Base-by-base conservation (phyloP, 192 early-diverging fungal species). In the Backusella tarrabulga region DNA sequence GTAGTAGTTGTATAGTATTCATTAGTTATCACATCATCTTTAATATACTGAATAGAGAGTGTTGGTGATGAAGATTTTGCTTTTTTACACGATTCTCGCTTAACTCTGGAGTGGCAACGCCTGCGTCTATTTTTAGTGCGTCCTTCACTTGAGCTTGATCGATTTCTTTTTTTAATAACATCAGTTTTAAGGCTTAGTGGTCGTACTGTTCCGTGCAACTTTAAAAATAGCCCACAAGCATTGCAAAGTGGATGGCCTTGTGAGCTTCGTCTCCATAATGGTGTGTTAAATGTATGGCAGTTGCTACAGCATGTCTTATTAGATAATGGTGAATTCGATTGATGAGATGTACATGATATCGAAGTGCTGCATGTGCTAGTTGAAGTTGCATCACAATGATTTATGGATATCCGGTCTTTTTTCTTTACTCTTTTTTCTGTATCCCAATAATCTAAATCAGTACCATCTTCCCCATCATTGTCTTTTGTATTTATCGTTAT, bases 201-300 rank as follows among this genome's bases (percentile, higher is more conserved):
- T 60, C 97, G 83, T 8, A 86, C 81, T 23, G 89, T 88, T 15
- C 92, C 92, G 79, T 98, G 97, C 19, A 98, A 88, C 81, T 97
- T 98, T 77, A 89, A 90, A 84, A 92, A 98, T 70, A 98, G 85
- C 0, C 96, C 97, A 81, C 97, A 98, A 0, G 96, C 96, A 70
- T 98, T 98, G 81, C 97, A 98, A 11, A 98, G 88, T 11, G 94
- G 88, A 50, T 92, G 89, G 26, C 96, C 97, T 29, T 89, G 83
- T 12, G 89, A 85, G 81, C 93, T 90, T 12, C 95, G 85, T 6
- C 97, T 87, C 97, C 97, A 98, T 38, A 98, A 82, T 6, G 94
- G 91, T 17, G 97, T 98, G 32, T 89, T 91, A 15, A 87, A 92
- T 4, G 94, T 96, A 17, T 79, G 56, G 83, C 97, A 98, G 86